A percentile compares a stretch with the other conserved stretches of the same genome.
phyloP scores from a whole-genome alignment of 768 basidiomycete species.

The Mycena vulgaris region DNA sequence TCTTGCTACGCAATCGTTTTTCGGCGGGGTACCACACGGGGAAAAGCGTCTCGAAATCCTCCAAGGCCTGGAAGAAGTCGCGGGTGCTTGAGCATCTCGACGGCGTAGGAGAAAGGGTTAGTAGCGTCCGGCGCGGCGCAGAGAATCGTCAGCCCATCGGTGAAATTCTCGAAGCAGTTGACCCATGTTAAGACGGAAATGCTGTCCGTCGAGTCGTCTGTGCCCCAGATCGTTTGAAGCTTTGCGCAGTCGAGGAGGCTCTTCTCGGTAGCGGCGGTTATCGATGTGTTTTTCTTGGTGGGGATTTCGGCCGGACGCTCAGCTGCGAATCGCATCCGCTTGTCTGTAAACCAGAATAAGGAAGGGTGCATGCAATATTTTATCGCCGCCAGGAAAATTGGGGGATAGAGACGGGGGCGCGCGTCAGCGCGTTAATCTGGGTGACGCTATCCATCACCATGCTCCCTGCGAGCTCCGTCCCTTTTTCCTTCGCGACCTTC shows the following conservation, averaged over 20 bases:
- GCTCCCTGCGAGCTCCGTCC: background rate
- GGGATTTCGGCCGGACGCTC: background rate
- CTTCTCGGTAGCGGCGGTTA: background rate
- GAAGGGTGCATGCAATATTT: background rate
- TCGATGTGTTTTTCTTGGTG: background rate
- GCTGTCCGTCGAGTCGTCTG: conserved; percentile 12
- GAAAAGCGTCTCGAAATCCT: conserved; percentile 1
- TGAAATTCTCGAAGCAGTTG: background rate
- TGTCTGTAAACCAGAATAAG: conserved; percentile 5
- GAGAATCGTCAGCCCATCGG: background rate
- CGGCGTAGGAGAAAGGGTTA: background rate
- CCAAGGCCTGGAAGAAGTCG: background rate
- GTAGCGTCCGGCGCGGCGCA: background rate
- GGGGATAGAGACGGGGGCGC: conserved; percentile 5
- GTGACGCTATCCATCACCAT: background rate
- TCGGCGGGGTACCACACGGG: conserved; percentile 5
- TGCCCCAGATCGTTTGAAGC: background rate
- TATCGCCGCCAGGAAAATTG: background rate
- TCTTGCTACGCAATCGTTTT: background rate
- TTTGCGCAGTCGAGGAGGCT: background rate
- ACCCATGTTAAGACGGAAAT: background rate
- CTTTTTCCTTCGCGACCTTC: background rate
- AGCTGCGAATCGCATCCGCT: background rate
- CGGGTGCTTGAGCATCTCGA: conserved; percentile 1
- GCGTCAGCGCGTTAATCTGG: background rate